Percentiles rank a stretch among this genome's conserved stretches.
These are phyloP conservation scores for Drosera capensis DNA, from an alignment of 148 eudicot genomes.

Conservation along the genomic window DNA sequence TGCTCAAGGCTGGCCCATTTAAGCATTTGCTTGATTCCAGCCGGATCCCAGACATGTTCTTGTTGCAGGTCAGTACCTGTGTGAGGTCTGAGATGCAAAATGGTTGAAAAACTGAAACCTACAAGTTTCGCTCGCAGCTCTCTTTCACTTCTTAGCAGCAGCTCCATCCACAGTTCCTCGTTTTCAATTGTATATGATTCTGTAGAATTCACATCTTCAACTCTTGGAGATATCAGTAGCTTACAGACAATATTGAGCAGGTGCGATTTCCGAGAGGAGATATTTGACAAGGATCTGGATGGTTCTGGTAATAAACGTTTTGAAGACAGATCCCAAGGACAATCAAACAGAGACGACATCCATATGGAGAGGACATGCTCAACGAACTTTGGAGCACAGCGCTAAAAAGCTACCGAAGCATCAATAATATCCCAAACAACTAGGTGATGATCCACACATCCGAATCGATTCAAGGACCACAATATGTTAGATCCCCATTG, in stretches of 20 bases:
- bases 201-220: constrained; percentile 13
- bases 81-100: constrained; percentile 7
- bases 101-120: constrained; percentile 34
- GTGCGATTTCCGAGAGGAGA: constrained; percentile 52
- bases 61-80: constrained; percentile 8
- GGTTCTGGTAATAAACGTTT: constrained; percentile 18
- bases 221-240: constrained; percentile 23
- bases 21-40: constrained; percentile 52
- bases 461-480: constrained; percentile 38
- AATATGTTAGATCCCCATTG: constrained; percentile 34
- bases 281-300: constrained; percentile 22
- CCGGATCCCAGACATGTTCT: constrained; percentile 26
- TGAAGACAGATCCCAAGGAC: constrained; percentile 14
- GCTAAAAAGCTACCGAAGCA: constrained; percentile 58
- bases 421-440: constrained; percentile 69
- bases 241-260: constrained; percentile 57
- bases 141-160: constrained; percentile 39
- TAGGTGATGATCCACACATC: constrained; percentile 30
- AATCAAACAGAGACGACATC: constrained; percentile 25
- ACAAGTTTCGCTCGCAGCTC: constrained; percentile 75
- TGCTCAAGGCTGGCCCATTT: constrained; percentile 43
- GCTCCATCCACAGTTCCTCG: constrained; percentile 45
- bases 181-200: constrained; percentile 12
- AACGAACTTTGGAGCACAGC: constrained; percentile 27
- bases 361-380: constrained; percentile 35